Percentiles rank a stretch among this genome's conserved stretches.
Evolutionary conservation across 805 yeast species (phyloP).

Genomic region (Jamesozyma lodderae): DNA sequence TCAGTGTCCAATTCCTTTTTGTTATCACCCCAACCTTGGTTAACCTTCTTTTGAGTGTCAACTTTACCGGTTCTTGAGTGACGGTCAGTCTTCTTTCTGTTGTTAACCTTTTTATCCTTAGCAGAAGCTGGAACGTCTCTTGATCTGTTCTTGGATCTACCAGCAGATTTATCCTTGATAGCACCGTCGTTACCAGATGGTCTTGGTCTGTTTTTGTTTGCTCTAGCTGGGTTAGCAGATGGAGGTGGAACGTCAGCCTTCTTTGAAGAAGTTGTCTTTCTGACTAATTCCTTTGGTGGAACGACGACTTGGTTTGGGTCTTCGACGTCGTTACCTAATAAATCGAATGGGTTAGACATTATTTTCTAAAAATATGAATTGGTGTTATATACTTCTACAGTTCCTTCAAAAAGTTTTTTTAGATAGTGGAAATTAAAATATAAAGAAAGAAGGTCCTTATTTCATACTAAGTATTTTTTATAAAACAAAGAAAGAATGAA

Average conservation of each 20-base stretch:
- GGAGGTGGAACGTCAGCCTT: constrained; percentile 78
- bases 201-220: constrained; percentile 61
- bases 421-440: no score
- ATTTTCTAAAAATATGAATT: constrained; percentile 1
- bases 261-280: constrained; percentile 75
- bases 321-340: constrained; percentile 82
- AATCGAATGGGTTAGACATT: constrained; percentile 58
- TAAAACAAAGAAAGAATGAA: no score
- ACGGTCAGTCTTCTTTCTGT: constrained; percentile 59
- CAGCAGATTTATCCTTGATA: constrained; percentile 60
- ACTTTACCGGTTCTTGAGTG: constrained; percentile 75
- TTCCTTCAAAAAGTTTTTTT: no score
- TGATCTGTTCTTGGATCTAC: constrained; percentile 49
- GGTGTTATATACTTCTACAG: no score
- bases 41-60: constrained; percentile 77
- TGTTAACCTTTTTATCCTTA: constrained; percentile 45
- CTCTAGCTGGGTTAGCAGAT: constrained; percentile 69
- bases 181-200: constrained; percentile 87
- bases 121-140: constrained; percentile 44
- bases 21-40: constrained; percentile 85
- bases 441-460: no score
- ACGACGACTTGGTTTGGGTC: constrained; percentile 53
- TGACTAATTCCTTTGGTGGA: constrained; percentile 63
- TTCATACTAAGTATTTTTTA: no score
- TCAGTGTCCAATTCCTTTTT: constrained; percentile 59